Evolutionary conservation across 805 yeast species (phyloP).

Genomic region (Candida ponderosae): DNA sequence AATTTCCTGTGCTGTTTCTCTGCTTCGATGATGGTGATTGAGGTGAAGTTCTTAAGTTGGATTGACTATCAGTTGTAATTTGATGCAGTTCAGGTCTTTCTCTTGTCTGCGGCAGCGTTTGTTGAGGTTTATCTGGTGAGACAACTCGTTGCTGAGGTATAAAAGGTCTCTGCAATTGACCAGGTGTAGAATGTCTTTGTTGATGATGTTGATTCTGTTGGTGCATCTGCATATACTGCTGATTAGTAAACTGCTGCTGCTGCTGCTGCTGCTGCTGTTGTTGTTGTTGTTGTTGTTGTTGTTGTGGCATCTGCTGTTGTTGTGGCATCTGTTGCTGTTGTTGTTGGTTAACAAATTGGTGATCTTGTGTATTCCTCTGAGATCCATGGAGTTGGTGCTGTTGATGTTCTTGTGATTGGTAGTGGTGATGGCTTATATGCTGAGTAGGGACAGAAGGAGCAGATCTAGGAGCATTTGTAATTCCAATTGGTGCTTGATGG

Average conservation of each 20-base stretch:
- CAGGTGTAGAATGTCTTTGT: constrained; percentile 1
- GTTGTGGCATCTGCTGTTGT: not conserved
- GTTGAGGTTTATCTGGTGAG: constrained; percentile 2
- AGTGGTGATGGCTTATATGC: no score
- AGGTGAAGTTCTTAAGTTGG: constrained; percentile 10
- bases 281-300: not conserved
- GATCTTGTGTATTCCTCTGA: constrained; percentile 1
- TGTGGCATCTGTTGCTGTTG: constrained; percentile 3
- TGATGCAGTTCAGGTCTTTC: constrained; percentile 6
- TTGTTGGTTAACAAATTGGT: not conserved
- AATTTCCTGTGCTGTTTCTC: not conserved
- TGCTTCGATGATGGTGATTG: constrained; percentile 3
- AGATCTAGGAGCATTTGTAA: not conserved
- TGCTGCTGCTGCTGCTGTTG: not conserved
- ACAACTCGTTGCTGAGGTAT: constrained; percentile 12
- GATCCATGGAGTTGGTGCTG: constrained; percentile 1
- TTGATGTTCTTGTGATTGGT: constrained; percentile 1
- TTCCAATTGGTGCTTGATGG: no score
- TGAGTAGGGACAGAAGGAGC: not conserved
- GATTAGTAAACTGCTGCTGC: constrained; percentile 3
- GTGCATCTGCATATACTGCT: not conserved
- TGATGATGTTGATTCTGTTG: constrained; percentile 7
- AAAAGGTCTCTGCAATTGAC: not conserved
- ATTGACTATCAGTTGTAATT: constrained; percentile 9
- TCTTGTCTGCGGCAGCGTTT: not conserved